Base-by-base conservation (phyloP, 1,284 basidiomycete genomes). In the Vanrija sp. region DNA sequence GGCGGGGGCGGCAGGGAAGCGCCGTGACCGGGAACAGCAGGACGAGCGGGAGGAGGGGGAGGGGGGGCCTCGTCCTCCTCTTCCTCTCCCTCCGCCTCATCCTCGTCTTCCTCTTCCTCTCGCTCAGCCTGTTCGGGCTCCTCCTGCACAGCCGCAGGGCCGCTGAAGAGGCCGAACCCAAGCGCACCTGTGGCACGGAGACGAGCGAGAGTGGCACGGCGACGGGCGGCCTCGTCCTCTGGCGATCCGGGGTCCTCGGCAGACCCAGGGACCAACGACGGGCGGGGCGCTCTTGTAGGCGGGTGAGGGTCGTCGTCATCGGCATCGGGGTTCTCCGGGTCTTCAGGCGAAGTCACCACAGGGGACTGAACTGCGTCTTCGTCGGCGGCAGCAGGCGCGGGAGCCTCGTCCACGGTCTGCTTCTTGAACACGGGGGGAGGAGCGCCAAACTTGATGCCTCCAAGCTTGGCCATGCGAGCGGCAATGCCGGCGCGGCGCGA, bases 391-490 rank as follows among this genome's bases (percentile, higher is more conserved):
- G 16, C 42, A n/a, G 19, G 38, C 25, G 51, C 18, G 4, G 53
- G 38, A n/a, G 46, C 57, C n/a, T 57, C 48, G n/a, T 42, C 47
- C 35, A 43, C 44, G 10, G 55, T 52, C 7, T 52, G 50, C 49
- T 60, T 61, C 53, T 62, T 68, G 31, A 57, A 56, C 5, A 62
- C 44, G 5, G 72, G 69, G 4, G 73, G 75, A 3, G 72, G 72
- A 41, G 67, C 86, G 4, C 91, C 90, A 37, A 94, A 81, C 59
- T 87, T 83, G 41, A 89, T 84, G 36, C 89, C 92, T 25, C 89
- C 92, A 12, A 92, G 81, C 62, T 86, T 85, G 52, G 88, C 91
- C 89, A 94, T 92, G 53, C 89, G 82, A 25, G 87, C 89, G 25
- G 89, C 91, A 65, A 92, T 85, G 16, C 85, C 85, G 9, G 86